These are phyloP conservation scores for Gliomastix tumulicola DNA, from an alignment of 2,329 filamentous ascomycete genomes.

Conservation along the genomic window DNA sequence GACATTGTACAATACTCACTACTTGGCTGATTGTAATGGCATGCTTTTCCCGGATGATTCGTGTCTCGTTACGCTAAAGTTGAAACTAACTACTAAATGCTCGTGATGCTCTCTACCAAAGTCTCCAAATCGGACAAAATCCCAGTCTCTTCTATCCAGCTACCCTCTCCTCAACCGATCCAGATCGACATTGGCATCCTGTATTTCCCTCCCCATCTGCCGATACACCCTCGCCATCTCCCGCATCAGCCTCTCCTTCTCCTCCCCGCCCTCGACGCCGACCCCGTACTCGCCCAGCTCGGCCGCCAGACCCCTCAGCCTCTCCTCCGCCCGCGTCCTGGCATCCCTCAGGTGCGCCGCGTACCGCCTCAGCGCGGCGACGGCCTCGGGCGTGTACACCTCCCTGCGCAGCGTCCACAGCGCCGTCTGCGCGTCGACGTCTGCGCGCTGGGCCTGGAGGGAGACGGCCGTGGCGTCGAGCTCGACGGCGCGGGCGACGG, in stretches of 20 bases:
- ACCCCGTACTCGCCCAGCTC: conserved; percentile 46
- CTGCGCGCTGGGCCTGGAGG: conserved; percentile 33
- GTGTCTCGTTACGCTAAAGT: too few relatives aligned
- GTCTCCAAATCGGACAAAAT: too few relatives aligned
- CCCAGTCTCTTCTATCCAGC: too few relatives aligned
- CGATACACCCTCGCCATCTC: conserved; percentile 45
- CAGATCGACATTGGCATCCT: conserved; percentile 42
- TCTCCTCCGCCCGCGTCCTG: conserved; percentile 34
- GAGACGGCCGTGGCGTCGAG: conserved; percentile 39
- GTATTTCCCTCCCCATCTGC: conserved; percentile 41
- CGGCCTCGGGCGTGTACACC: conserved; percentile 37
- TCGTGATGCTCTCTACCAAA: too few relatives aligned
- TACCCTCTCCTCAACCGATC: conserved; percentile 19
- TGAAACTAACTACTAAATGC: too few relatives aligned
- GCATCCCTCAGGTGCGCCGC: conserved; percentile 41
- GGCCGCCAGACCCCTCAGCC: conserved; percentile 27
- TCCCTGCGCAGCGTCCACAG: conserved; percentile 25
- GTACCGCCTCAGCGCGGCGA: conserved; percentile 37
- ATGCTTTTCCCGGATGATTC: too few relatives aligned
- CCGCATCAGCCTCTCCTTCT: conserved; percentile 41
- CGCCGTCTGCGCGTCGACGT: conserved; percentile 26
- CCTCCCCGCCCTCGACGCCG: conserved; percentile 20
- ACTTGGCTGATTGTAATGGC: too few relatives aligned
- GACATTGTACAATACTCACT: too few relatives aligned
- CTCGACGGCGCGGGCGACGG: conserved; percentile 41